Base-by-base conservation (phyloP, 192 early-diverging fungal genomes). In the Coemansia sp. region DNA sequence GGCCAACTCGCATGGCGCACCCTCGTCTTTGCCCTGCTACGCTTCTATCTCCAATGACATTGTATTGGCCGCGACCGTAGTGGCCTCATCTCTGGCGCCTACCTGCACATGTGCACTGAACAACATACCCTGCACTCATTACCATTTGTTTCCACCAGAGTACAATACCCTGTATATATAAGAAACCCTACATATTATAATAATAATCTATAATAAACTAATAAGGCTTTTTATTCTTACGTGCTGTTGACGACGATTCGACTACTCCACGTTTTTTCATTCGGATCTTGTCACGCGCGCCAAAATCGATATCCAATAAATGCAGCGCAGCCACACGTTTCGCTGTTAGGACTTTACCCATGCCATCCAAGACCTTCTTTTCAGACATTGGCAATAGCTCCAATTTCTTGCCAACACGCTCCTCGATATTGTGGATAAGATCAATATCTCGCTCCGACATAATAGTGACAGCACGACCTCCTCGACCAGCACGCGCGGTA, bases 401-500 rank as follows among this genome's bases (percentile, higher is more conserved):
- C 85, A 99, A 85, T 72, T 94, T 89, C 61, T 90, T 93, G 70
- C 90, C 93, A 65, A 89, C 92, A 66, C 92, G 88, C 3, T 81
- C 85, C 87, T 99, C 98, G 57, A 99, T 96, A 66, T 94, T 94
- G 29, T 94, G 90, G 12, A 99, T 70, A 44, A 98, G 78, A 67
- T 93, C 84, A 47, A 98, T 88, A 73, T 99, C 94, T 20, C 88
- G 85, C 79, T 96, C 94, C 0, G 92, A 83, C 39, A 96, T 91
- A 36, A 99, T 88, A 1, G 96, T 93, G 24, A 99, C 65, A 6
- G 98, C 90, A 44, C 90, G 80, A 78, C 98, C 98, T 31, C 92
- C 95, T 36, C 94, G 76, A 12, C 98, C 96, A 1, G 98, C 98
- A 84, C 98, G 89, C 16, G 98, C 98, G 7, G 98, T 98, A 83